phyloP scores from a whole-genome alignment of 805 yeast genomes.

The Starmerella apis region DNA sequence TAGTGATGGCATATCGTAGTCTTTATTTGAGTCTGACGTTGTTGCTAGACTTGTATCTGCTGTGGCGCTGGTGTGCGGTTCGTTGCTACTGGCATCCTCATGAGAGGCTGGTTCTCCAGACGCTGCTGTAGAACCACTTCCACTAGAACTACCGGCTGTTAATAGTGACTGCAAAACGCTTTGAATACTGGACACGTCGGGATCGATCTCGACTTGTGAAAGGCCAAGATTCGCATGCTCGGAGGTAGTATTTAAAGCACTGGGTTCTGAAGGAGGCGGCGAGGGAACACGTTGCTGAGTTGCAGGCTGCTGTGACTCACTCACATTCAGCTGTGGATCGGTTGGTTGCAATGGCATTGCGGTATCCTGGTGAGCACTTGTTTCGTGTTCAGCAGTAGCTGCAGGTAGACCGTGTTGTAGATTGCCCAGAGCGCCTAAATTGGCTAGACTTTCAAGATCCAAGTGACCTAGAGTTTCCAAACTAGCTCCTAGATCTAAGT shows the following conservation, averaged over 20 bases:
- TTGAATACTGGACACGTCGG: conserved; percentile 22
- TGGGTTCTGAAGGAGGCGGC: too few relatives aligned
- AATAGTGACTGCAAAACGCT: conserved; percentile 20
- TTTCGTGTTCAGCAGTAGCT: not conserved
- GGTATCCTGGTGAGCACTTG: not conserved
- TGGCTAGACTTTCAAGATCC: not conserved
- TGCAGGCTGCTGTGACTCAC: not conserved
- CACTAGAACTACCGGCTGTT: conserved; percentile 2
- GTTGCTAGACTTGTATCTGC: not conserved
- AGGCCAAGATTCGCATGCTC: conserved; percentile 1
- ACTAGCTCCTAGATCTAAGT: not conserved
- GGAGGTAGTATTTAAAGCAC: not conserved
- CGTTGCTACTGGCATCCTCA: not conserved
- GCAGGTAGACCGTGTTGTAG: not conserved
- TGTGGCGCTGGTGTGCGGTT: not conserved
- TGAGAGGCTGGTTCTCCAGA: not conserved
- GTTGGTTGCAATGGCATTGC: not conserved
- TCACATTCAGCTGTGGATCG: not conserved
- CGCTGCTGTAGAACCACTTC: not conserved
- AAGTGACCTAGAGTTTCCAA: not conserved
- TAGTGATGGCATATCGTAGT: not conserved
- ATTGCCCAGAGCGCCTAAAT: not conserved
- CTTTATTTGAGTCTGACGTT: not conserved
- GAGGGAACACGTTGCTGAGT: not conserved
- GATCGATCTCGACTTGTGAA: conserved; percentile 11